Conservation (phyloP, 139 green algal genomes). For the Chlorella sorokiniana region DNA sequence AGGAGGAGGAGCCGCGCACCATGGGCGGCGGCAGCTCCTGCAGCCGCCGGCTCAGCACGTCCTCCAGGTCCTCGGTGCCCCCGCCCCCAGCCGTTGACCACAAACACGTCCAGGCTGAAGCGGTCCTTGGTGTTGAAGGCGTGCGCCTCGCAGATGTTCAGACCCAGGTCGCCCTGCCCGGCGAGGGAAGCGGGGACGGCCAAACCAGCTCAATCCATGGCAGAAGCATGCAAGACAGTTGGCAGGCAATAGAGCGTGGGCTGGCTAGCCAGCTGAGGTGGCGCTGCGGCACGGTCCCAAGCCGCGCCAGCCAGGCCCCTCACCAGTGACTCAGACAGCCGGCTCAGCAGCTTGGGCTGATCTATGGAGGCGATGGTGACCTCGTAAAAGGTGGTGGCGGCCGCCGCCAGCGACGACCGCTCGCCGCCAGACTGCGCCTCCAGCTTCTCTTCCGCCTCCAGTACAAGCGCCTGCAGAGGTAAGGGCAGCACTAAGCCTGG, state of each 20-base stretch:
- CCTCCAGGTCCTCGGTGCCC: slow-evolving; percentile 67
- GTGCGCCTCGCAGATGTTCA: slow-evolving; percentile 99
- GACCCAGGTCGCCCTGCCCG: slow-evolving; percentile 83
- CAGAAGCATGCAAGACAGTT: background rate
- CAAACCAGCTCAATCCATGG: background rate
- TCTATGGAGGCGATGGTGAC: slow-evolving; percentile 91
- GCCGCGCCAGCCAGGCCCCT: slow-evolving; percentile 3
- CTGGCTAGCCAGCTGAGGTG: no score
- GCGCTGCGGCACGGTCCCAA: background rate
- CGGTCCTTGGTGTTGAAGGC: slow-evolving; percentile 96
- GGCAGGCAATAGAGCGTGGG: background rate
- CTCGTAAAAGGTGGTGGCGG: slow-evolving; percentile 80
- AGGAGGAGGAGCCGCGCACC: slow-evolving; percentile 27
- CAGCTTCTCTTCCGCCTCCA: slow-evolving; percentile 67
- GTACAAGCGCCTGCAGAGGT: slow-evolving; percentile 64
- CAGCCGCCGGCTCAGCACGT: slow-evolving; percentile 77
- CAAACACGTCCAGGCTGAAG: slow-evolving; percentile 97
- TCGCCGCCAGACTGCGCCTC: slow-evolving; percentile 20
- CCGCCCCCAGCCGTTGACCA: slow-evolving; percentile 86
- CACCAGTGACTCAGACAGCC: slow-evolving; percentile 85
- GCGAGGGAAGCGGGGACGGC: background rate
- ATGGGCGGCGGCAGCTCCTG: slow-evolving; percentile 75
- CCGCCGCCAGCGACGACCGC: slow-evolving; percentile 25
- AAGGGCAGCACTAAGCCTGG: background rate
- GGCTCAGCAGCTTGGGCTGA: slow-evolving; percentile 90